Evolutionary conservation across 805 yeast species (phyloP), one percentile per base, ranked within the genome.

Genomic region (Phaffomyces antillensis): DNA sequence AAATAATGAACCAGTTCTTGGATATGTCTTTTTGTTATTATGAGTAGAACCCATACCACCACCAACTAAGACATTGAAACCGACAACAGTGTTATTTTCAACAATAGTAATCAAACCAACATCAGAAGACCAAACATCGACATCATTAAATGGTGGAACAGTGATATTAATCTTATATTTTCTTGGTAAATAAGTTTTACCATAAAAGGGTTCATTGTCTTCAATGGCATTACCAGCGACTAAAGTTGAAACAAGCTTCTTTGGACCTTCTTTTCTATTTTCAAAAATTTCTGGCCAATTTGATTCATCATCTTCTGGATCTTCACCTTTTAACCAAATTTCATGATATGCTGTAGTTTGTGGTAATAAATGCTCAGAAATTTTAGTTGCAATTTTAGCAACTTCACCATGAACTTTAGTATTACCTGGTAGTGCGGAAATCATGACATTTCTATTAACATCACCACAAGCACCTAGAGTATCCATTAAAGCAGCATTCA

Each of bases 41-140:
- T 91, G 98, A 13, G 98, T 91, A 36, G 95, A 79, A 58, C 98
- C 98, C 98, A 91, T 91, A 75, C 98, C 98, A 71, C 98, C 98
- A 66, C 98, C 98, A 52, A 83, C 96, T 49, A 85, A 76, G 43
- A 91, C 79, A 59, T 91, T 91, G 74, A 79, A 91, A 46, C 98
- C 98, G 48, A 73, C 62, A 38, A 84, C 77, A 44, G 73, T 67
- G 58, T 81, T 75, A 40, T 67, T 64, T 54, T 77, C 78, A 39
- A 88, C 81, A 59, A 91, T 89, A 30, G 96, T 89, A 63, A 91
- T 78, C 54, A 91, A 73, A 54, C 98, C 98, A 55, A 91, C 80
- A 68, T 91, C 98, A 63, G 88, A 93, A 10, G 96, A 95, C 71
- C 86, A 91, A 9, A 88, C 96, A 68, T 91, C 98, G 42, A 91